A percentile compares a stretch with the other conserved stretches of the same genome.
These are phyloP conservation scores for Ophiostoma piceae DNA, from an alignment of 2,329 filamentous ascomycete genomes.

Conservation along the genomic window DNA sequence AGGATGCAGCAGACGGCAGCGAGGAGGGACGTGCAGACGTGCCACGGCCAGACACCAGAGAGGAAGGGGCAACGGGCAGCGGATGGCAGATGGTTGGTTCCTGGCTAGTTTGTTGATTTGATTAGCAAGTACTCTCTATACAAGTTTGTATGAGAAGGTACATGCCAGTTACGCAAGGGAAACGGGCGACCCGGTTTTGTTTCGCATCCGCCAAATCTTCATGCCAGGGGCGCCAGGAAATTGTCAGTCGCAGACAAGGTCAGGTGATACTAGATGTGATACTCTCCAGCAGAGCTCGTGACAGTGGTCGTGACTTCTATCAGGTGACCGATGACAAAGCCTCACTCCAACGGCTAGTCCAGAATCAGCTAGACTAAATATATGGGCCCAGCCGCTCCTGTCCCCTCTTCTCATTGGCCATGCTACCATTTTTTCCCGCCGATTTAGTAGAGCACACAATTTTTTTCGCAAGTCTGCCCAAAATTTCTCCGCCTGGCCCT, in stretches of 20 bases:
- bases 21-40: not conserved
- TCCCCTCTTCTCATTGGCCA: conserved; percentile 21
- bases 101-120: conserved; percentile 20
- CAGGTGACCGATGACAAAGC: not conserved
- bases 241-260: not conserved
- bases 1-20: conserved; percentile 3
- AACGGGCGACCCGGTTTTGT: conserved; percentile 11
- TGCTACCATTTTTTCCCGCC: conserved; percentile 17
- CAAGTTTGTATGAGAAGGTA: conserved; percentile 18
- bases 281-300: not conserved
- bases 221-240: conserved; percentile 2
- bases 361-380: not conserved
- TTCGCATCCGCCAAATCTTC: conserved; percentile 17
- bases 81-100: conserved; percentile 2
- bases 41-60: conserved; percentile 17
- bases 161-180: conserved; percentile 11
- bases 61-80: conserved; percentile 15
- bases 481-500: conserved; percentile 20
- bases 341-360: not conserved
- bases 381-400: not conserved
- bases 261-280: not conserved
- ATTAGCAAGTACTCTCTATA: conserved; percentile 18
- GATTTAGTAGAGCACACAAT: conserved; percentile 24
- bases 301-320: accelerated
- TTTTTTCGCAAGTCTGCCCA: conserved; percentile 21